Conservation (phyloP, 1,139 yeast species). For the Scheffersomyces quercinus region DNA sequence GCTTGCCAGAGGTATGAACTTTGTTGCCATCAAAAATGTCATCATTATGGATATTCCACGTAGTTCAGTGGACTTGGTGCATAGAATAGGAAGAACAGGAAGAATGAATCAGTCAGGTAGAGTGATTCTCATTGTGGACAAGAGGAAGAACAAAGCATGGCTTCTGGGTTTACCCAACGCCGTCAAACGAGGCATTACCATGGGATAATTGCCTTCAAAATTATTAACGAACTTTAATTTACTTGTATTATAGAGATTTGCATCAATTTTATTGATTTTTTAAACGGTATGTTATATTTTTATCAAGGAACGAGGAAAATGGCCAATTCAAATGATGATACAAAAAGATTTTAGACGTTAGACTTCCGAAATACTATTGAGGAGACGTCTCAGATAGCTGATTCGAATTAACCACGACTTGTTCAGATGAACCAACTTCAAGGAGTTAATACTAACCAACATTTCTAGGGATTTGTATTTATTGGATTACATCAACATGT, state of each 20-base stretch:
- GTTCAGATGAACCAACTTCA: not conserved
- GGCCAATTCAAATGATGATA: slow-evolving; percentile 24
- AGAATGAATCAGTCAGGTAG: slow-evolving; percentile 89
- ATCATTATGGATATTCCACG: slow-evolving; percentile 83
- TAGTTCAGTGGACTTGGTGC: slow-evolving; percentile 82
- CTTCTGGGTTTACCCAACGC: slow-evolving; percentile 80
- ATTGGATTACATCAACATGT: not conserved
- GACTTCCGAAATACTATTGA: slow-evolving; percentile 30
- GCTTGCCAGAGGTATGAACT: slow-evolving; percentile 87
- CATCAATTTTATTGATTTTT: slow-evolving; percentile 2
- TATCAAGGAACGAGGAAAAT: not conserved
- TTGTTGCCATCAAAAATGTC: slow-evolving; percentile 78
- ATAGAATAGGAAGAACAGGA: slow-evolving; percentile 93
- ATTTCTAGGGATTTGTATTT: not conserved
- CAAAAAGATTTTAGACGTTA: slow-evolving; percentile 31
- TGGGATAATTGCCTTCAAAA: slow-evolving; percentile 25
- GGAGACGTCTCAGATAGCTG: slow-evolving; percentile 32
- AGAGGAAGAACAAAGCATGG: slow-evolving; percentile 72
- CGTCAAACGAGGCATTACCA: slow-evolving; percentile 51
- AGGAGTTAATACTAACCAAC: slow-evolving; percentile 10
- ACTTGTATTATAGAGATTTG: slow-evolving; percentile 5
- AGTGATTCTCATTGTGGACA: slow-evolving; percentile 72
- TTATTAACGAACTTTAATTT: slow-evolving; percentile 1
- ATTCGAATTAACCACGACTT: slow-evolving; percentile 4
- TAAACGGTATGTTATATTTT: slow-evolving; percentile 15